Base-by-base conservation (phyloP, 2,329 filamentous ascomycete genomes). In the Pseudophaeomoniella oleicola region DNA sequence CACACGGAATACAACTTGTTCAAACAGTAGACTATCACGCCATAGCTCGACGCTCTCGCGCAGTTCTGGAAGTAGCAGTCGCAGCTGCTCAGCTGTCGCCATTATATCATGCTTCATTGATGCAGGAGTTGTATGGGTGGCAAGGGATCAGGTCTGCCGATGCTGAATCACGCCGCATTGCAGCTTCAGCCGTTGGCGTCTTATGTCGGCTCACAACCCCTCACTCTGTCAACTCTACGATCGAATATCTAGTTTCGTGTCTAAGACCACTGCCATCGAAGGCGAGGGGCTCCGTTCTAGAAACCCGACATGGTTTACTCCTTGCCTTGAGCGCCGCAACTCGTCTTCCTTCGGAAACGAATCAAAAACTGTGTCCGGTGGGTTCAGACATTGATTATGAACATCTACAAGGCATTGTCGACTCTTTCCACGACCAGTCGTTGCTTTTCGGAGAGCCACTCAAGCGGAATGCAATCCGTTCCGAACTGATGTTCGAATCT, bases 1-100 rank as follows among this genome's bases (percentile, higher is more conserved):
- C 71, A 12, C 67, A 86, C 48, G 90, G 88, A 0, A 96, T 98
- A 39, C 60, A 75, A 30, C 68, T 96, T 2, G 85, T 96, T 0
- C 90, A 96, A 52, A 71, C 74, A 2, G 83, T 96, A 1, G 90
- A 98, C 52, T 98, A 94, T 51, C 86, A 94, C 53, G 75, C 84
- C 27, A 86, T 98, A 14, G 88, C 90, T 2, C 69, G 92, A n/a
- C 72, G 88, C 16, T 79, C 81, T 12, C 72, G 83, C 45, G 88
- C 87, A 3, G 78, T 94, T 48, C 69, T 76, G 30, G 74, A 87
- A 33, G 84, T 96, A 9, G 77, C 83, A 0, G 61, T 75, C 10
- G 69, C 69, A 27, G 80, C 81, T 1, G 74, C 82, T 0, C 63
- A 60, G n/a, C 60, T 96, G 4, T 72, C 76, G 18, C 48, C 53